These are phyloP conservation scores for Biscutella laevigata DNA, from an alignment of 441 rosid species.

Conservation along the genomic window DNA sequence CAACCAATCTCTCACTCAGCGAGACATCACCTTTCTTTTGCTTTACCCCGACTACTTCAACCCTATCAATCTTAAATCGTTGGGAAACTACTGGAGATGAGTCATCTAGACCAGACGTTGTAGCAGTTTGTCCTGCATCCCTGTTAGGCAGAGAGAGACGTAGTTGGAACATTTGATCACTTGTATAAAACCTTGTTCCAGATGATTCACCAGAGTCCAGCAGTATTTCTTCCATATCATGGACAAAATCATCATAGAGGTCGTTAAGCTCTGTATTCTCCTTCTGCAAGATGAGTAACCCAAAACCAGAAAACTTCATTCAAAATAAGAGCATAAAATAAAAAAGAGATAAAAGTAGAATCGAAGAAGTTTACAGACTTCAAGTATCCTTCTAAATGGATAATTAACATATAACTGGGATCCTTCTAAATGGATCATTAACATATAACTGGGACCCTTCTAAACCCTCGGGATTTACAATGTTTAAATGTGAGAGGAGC, in stretches of 20 bases:
- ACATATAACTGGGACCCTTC: too few species aligned
- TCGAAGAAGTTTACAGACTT: not conserved
- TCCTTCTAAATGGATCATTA: slow-evolving; percentile 2
- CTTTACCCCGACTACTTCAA: slow-evolving; percentile 86
- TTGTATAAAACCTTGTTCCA: slow-evolving; percentile 49
- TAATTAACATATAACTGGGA: not conserved
- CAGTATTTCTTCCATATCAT: slow-evolving; percentile 95
- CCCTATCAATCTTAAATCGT: slow-evolving; percentile 52
- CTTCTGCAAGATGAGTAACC: slow-evolving; percentile 42
- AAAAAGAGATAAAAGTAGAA: slow-evolving; percentile 1
- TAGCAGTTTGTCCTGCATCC: slow-evolving; percentile 75
- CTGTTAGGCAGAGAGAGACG: slow-evolving; percentile 46
- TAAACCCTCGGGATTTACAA: not conserved
- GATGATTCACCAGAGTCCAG: slow-evolving; percentile 73
- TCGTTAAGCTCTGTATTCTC: slow-evolving; percentile 48
- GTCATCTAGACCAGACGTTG: slow-evolving; percentile 55
- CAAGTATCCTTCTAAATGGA: not conserved
- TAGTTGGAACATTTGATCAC: slow-evolving; percentile 39
- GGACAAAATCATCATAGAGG: slow-evolving; percentile 75
- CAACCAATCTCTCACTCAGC: slow-evolving; percentile 86
- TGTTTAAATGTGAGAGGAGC: slow-evolving; percentile 5
- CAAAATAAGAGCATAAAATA: slow-evolving; percentile 5
- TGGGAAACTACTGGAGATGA: slow-evolving; percentile 30
- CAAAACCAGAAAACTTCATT: slow-evolving; percentile 24
- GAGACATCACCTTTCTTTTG: slow-evolving; percentile 91